Base-by-base conservation (phyloP, 768 basidiomycete species). In the Hygrophoropsis aurantiaca region DNA sequence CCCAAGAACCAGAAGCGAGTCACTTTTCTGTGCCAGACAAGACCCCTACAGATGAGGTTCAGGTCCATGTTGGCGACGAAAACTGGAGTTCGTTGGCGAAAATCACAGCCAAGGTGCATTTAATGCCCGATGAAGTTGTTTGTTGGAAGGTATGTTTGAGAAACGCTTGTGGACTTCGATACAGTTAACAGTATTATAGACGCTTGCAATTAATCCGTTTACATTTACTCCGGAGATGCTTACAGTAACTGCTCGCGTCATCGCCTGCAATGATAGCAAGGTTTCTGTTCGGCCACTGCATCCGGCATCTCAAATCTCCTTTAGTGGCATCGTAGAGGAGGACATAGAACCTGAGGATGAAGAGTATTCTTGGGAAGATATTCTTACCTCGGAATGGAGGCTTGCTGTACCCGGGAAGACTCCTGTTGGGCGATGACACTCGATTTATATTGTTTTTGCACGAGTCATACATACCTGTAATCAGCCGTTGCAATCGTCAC, bases 151-250 rank as follows among this genome's bases (percentile, higher is more conserved):
- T 79, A 42, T 27, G 68, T 2, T 44, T 13, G 27, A 30, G 27
- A 13, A 30, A 13, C 13, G 3, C 34, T 39, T 40, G 32, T 30
- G 11, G 13, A 18, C 38, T n/a, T 26, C 18, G 11, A 11, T 44
- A 16, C 21, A 23, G 13, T 25, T 30, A 13, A 35, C 9, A 24
- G 38, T 39, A 41, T 19, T 16, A 23, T 53, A 87, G 85, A 75
- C 62, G 5, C 73, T 88, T 2, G 80, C 71, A 0, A 74, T 88
- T 41, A 78, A 85, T 53, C 79, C 79, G 0, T 58, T 56, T 5
- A 85, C 84, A 3, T 75, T 74, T 42, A 76, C 82, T 4, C 86
- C 86, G 0, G 86, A 85, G 51, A 59, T 75, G 11, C 55, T 85
- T 46, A 57, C 84, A 16, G 70, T 65, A n/a, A 50, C 81, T 2